A percentile compares a stretch with the other conserved stretches of the same genome.
These are phyloP conservation scores for Waltergamsia citrina DNA, from an alignment of 2,329 filamentous ascomycete species.

Conservation along the genomic window DNA sequence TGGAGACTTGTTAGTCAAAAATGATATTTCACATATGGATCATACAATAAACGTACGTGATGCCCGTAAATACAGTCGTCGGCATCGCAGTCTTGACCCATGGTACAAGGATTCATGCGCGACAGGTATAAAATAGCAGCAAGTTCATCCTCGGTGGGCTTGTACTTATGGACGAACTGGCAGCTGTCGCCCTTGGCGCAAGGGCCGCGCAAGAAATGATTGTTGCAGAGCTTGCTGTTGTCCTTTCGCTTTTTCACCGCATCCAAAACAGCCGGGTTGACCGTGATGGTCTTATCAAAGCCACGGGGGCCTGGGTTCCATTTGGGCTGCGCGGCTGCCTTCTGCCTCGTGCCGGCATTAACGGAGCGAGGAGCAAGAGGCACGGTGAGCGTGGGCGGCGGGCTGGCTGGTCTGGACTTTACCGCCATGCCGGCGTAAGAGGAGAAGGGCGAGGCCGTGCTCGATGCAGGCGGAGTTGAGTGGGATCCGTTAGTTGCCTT, in stretches of 20 bases:
- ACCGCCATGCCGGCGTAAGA: neutral
- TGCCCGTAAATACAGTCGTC: constrained; percentile 55
- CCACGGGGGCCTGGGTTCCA: constrained; percentile 48
- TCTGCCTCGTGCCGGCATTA: constrained; percentile 15
- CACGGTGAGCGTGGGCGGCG: constrained; percentile 28
- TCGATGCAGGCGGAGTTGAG: constrained; percentile 4
- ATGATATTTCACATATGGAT: neutral
- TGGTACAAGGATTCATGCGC: constrained; percentile 47
- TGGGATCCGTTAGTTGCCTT: constrained; percentile 11
- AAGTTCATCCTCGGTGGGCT: constrained; percentile 41
- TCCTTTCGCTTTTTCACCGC: constrained; percentile 46
- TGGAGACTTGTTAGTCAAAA: constrained; percentile 13
- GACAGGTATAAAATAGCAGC: constrained; percentile 46
- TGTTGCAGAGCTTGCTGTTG: constrained; percentile 50
- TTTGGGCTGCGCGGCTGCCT: constrained; percentile 8
- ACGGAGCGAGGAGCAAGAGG: constrained; percentile 24
- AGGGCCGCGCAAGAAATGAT: constrained; percentile 48
- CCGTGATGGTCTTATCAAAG: constrained; percentile 39
- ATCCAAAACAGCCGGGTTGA: constrained; percentile 37
- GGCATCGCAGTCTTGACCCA: constrained; percentile 46
- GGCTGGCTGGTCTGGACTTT: constrained; percentile 5
- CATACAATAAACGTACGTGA: constrained; percentile 44
- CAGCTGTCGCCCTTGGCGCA: constrained; percentile 46
- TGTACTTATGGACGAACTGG: constrained; percentile 47
- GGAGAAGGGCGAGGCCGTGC: constrained; percentile 1